These are phyloP conservation scores for Apiospora pterosperma DNA, from an alignment of 2,329 filamentous ascomycete species.

Conservation along the genomic window DNA sequence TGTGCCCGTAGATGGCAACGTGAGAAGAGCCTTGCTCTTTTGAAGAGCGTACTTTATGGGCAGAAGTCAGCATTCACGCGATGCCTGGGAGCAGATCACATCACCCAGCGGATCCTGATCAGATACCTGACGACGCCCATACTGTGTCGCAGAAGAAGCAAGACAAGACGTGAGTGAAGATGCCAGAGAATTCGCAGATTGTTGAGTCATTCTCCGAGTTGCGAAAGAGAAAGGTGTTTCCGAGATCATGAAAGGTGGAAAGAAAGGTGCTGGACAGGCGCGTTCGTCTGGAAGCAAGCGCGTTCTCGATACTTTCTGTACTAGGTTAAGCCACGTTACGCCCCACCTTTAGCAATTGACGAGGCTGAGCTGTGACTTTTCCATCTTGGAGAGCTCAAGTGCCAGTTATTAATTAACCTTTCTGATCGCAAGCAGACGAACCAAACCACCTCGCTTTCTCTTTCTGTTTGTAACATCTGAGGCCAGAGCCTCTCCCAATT, in stretches of 20 bases:
- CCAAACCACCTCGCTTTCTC: not conserved
- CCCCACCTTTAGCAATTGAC: not conserved
- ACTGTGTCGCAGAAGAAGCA: not conserved
- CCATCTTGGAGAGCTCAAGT: not conserved
- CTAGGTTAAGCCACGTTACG: not conserved
- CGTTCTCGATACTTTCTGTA: not conserved
- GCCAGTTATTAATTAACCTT: not conserved
- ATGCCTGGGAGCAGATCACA: not conserved
- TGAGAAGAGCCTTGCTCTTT: not conserved
- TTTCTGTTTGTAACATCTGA: not conserved
- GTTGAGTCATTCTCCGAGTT: not conserved
- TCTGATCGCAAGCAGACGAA: not conserved
- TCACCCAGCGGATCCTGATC: not conserved
- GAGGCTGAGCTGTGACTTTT: slow-evolving; percentile 1
- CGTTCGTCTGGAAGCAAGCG: not conserved
- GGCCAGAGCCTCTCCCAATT: not conserved
- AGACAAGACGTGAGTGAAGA: not conserved
- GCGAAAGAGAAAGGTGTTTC: not conserved
- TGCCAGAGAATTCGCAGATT: not conserved
- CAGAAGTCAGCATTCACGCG: not conserved
- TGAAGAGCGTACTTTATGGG: not conserved
- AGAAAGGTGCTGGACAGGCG: not conserved
- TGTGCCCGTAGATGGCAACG: not conserved
- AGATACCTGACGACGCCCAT: not conserved
- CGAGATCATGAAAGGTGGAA: not conserved